Conservation (phyloP, 805 yeast species). For the Vanderwaltozyma tropicalis region DNA sequence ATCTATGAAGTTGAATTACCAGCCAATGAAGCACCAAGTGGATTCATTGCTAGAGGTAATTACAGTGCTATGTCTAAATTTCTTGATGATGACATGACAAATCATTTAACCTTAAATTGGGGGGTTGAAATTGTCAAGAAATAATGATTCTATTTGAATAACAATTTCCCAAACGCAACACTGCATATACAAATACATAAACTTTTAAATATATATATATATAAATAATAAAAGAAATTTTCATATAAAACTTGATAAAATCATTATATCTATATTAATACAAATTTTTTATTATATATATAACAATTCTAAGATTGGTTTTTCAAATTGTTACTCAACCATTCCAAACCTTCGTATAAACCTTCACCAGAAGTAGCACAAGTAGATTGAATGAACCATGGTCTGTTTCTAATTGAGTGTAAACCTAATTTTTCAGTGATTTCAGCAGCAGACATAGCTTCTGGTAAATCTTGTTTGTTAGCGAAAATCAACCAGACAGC, state of each 20-base stretch:
- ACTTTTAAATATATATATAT: too few relatives aligned
- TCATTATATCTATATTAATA: too few relatives aligned
- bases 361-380: constrained; percentile 99
- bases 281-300: too few relatives aligned
- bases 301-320: constrained; percentile 31
- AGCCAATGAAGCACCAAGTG: constrained; percentile 84
- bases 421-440: constrained; percentile 94
- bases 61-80: constrained; percentile 76
- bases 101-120: constrained; percentile 75
- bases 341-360: constrained; percentile 93
- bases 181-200: too few relatives aligned
- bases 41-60: constrained; percentile 77
- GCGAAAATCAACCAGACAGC: constrained; percentile 93
- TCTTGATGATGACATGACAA: constrained; percentile 73
- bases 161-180: too few relatives aligned
- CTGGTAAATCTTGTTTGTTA: constrained; percentile 97
- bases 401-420: constrained; percentile 95
- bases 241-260: too few relatives aligned
- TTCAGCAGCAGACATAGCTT: constrained; percentile 98
- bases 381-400: constrained; percentile 98
- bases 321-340: constrained; percentile 89
- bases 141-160: too few relatives aligned
- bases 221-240: too few relatives aligned
- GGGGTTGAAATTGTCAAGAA: constrained; percentile 69
- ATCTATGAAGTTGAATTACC: constrained; percentile 53